phyloP scores from a whole-genome alignment of 129 eudicot genomes.

The Erigeron canadensis region DNA sequence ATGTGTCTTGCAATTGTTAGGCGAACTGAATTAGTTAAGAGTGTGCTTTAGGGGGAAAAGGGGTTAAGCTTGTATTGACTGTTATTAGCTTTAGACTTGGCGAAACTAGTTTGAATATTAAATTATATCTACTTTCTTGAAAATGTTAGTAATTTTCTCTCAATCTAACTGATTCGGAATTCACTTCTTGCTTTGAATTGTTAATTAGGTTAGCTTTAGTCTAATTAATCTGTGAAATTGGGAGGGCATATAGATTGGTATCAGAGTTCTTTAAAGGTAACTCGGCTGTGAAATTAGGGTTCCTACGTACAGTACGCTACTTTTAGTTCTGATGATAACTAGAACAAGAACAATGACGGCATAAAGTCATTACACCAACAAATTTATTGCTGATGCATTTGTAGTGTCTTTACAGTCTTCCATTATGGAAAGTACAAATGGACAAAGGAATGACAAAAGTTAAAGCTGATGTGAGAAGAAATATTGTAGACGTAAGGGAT shows the following conservation, averaged over 20 bases:
- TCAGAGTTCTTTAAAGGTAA: neutral
- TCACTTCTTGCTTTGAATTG: neutral
- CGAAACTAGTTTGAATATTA: no score
- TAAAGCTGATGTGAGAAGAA: neutral
- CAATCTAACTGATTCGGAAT: neutral
- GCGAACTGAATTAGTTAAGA: no score
- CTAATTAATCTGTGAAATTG: neutral
- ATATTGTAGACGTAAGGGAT: neutral
- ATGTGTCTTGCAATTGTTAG: no score
- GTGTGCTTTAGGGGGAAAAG: no score
- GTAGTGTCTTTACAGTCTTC: neutral
- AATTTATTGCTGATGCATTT: no score
- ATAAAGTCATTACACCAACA: no score
- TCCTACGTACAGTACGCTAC: neutral
- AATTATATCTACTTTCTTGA: no score
- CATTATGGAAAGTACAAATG: neutral
- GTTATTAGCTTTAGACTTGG: no score
- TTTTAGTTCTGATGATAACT: neutral
- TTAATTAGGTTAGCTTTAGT: neutral
- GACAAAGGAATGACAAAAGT: neutral
- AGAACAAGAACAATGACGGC: neutral
- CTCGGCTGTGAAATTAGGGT: neutral
- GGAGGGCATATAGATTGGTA: neutral
- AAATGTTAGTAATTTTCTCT: no score
- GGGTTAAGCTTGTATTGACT: no score